Evolutionary conservation across 352 stramenopile species (phyloP).

Genomic region (Pythium rishiriense): DNA sequence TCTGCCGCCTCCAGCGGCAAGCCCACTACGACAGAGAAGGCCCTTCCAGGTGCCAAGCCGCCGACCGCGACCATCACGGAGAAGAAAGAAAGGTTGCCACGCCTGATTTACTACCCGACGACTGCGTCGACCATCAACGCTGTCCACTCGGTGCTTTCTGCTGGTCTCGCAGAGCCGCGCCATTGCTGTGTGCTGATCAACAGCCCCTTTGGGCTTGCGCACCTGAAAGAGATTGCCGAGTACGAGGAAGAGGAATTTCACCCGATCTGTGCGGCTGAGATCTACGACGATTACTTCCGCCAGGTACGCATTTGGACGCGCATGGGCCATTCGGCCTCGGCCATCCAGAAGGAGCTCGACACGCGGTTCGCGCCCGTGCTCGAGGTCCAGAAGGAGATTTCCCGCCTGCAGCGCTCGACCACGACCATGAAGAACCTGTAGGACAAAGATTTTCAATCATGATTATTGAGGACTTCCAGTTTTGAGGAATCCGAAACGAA

Average conservation of each 20-base stretch:
- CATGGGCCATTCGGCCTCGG: slow-evolving; percentile 53
- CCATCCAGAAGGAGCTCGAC: slow-evolving; percentile 58
- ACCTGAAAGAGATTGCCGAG: slow-evolving; percentile 55
- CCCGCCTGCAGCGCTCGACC: slow-evolving; percentile 23
- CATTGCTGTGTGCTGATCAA: slow-evolving; percentile 68
- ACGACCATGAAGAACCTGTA: slow-evolving; percentile 34
- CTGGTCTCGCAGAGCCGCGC: slow-evolving; percentile 43
- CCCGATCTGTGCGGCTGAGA: slow-evolving; percentile 62
- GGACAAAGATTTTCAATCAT: too few relatives aligned
- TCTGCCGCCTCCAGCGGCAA: not conserved
- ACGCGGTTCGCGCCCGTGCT: slow-evolving; percentile 46
- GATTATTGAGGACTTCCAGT: too few relatives aligned
- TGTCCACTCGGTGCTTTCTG: slow-evolving; percentile 50
- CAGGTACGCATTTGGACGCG: slow-evolving; percentile 70
- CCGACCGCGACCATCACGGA: slow-evolving; percentile 33
- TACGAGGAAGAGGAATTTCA: slow-evolving; percentile 54
- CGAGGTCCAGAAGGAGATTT: slow-evolving; percentile 42
- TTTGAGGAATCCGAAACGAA: not conserved
- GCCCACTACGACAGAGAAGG: slow-evolving; percentile 7
- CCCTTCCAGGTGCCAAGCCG: slow-evolving; percentile 16
- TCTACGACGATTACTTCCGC: slow-evolving; percentile 76
- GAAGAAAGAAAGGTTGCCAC: slow-evolving; percentile 46
- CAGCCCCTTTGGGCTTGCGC: slow-evolving; percentile 53
- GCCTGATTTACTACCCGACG: slow-evolving; percentile 61
- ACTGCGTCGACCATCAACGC: slow-evolving; percentile 67